A percentile compares a stretch with the other conserved stretches of the same genome.
These are phyloP conservation scores for Monosporascus sp. DNA, from an alignment of 2,329 filamentous ascomycete genomes.

Conservation along the genomic window DNA sequence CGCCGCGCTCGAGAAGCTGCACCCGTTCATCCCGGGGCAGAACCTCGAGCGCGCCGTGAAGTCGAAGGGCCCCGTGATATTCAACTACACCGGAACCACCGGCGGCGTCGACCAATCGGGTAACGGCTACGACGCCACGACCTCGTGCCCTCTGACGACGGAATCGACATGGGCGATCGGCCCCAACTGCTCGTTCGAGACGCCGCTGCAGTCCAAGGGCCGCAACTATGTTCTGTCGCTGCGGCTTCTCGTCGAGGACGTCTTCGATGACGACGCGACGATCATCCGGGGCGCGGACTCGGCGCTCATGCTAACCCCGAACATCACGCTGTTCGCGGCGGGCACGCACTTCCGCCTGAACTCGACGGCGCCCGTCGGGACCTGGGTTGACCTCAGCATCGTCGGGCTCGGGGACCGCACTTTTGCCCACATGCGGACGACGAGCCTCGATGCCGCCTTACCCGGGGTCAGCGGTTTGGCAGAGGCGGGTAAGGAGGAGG, in stretches of 20 bases:
- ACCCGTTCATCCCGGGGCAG: slow-evolving; percentile 37
- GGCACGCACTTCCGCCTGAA: slow-evolving; percentile 33
- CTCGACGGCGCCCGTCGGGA: slow-evolving; percentile 23
- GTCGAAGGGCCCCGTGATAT: slow-evolving; percentile 30
- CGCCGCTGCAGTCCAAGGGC: slow-evolving; percentile 48
- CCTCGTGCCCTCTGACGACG: slow-evolving; percentile 28
- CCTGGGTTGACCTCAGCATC: slow-evolving; percentile 26
- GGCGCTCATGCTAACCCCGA: slow-evolving; percentile 34
- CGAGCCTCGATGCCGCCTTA: slow-evolving; percentile 3
- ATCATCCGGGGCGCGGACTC: slow-evolving; percentile 40
- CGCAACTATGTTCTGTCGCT: slow-evolving; percentile 51
- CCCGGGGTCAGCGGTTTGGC: slow-evolving; percentile 5
- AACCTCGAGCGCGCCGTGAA: slow-evolving; percentile 41
- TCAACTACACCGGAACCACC: slow-evolving; percentile 24
- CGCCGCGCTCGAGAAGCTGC: slow-evolving; percentile 32
- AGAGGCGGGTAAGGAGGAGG: slow-evolving; percentile 4
- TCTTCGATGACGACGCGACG: slow-evolving; percentile 28
- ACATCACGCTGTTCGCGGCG: slow-evolving; percentile 29
- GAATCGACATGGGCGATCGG: slow-evolving; percentile 27
- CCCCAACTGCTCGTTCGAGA: slow-evolving; percentile 36
- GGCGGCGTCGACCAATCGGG: slow-evolving; percentile 30
- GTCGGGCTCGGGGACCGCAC: slow-evolving; percentile 28
- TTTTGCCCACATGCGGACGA: slow-evolving; percentile 20
- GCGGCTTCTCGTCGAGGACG: slow-evolving; percentile 28
- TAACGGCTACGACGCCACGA: slow-evolving; percentile 35